phyloP scores from a whole-genome alignment of 2,329 filamentous ascomycete genomes.

The Acarospora socialis region DNA sequence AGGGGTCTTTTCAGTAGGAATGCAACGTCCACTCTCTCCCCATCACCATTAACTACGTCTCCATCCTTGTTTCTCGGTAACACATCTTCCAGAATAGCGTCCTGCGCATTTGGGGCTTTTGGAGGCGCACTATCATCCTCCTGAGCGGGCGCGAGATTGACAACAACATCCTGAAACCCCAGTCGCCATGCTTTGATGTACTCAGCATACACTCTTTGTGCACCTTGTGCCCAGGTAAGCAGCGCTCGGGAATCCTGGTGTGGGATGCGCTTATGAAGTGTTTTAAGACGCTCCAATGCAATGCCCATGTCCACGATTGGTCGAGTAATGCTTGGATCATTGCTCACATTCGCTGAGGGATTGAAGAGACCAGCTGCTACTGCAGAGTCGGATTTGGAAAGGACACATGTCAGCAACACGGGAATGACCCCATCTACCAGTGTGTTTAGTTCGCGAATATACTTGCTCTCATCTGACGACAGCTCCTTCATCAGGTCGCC shows the following conservation, averaged over 20 bases:
- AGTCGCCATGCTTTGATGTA: slow-evolving; percentile 83
- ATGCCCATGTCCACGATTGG: slow-evolving; percentile 92
- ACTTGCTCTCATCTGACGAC: slow-evolving; percentile 68
- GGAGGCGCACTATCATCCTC: slow-evolving; percentile 42
- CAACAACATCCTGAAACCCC: slow-evolving; percentile 86
- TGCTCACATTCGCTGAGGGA: slow-evolving; percentile 36
- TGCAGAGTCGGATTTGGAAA: slow-evolving; percentile 54
- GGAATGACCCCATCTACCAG: slow-evolving; percentile 91
- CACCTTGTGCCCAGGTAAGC: slow-evolving; percentile 65
- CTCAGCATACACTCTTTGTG: slow-evolving; percentile 64
- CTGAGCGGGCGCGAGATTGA: slow-evolving; percentile 70
- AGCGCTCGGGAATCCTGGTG: slow-evolving; percentile 56
- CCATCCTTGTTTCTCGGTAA: slow-evolving; percentile 45
- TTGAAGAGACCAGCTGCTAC: slow-evolving; percentile 55
- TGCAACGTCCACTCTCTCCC: slow-evolving; percentile 85
- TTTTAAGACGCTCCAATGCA: slow-evolving; percentile 69
- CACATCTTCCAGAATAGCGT: slow-evolving; percentile 37
- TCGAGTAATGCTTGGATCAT: slow-evolving; percentile 55
- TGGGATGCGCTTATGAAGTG: slow-evolving; percentile 66
- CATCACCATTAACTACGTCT: slow-evolving; percentile 54
- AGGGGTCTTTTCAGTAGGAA: slow-evolving; percentile 82
- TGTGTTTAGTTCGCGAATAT: slow-evolving; percentile 80
- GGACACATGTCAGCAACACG: slow-evolving; percentile 71
- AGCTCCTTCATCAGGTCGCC: slow-evolving; percentile 69
- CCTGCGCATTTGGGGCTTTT: slow-evolving; percentile 27